phyloP scores from a whole-genome alignment of 1,284 basidiomycete genomes.

The Meripilus lineatus region DNA sequence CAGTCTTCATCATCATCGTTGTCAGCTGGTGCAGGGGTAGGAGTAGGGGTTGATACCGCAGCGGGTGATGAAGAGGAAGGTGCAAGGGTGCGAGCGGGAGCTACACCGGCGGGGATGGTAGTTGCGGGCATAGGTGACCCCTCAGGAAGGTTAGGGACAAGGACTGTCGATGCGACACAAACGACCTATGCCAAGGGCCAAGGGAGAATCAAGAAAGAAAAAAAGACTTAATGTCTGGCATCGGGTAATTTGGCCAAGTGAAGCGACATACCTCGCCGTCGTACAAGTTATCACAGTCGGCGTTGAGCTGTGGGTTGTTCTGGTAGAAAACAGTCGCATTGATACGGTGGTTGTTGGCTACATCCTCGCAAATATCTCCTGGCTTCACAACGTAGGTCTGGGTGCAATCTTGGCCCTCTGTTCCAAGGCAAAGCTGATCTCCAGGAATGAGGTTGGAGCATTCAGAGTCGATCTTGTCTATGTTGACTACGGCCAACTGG shows the following conservation, averaged over 20 bases:
- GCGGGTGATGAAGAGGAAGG: constrained; percentile 19
- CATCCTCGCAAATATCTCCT: constrained; percentile 46
- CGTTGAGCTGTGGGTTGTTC: constrained; percentile 69
- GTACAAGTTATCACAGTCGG: constrained; percentile 57
- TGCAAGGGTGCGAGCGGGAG: constrained; percentile 20
- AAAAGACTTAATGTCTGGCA: background rate
- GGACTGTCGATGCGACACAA: constrained; percentile 36
- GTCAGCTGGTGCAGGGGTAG: constrained; percentile 17
- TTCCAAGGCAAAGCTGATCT: constrained; percentile 32
- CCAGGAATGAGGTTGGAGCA: constrained; percentile 58
- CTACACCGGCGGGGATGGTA: constrained; percentile 30
- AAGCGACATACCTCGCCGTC: constrained; percentile 51
- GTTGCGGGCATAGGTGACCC: constrained; percentile 28
- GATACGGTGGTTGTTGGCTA: constrained; percentile 33
- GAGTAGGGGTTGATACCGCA: constrained; percentile 18
- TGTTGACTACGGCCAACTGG: constrained; percentile 64
- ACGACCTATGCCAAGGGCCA: constrained; percentile 39
- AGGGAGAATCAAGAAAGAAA: background rate
- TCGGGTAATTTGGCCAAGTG: too few relatives aligned
- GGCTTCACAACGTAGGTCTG: constrained; percentile 38
- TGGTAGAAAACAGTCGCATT: constrained; percentile 45
- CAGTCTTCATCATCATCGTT: constrained; percentile 10
- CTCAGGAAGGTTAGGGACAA: constrained; percentile 36
- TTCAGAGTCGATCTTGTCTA: constrained; percentile 36
- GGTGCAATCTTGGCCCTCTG: constrained; percentile 26